phyloP scores from a whole-genome alignment of 345 rosid genomes.

The Populus euphratica region DNA sequence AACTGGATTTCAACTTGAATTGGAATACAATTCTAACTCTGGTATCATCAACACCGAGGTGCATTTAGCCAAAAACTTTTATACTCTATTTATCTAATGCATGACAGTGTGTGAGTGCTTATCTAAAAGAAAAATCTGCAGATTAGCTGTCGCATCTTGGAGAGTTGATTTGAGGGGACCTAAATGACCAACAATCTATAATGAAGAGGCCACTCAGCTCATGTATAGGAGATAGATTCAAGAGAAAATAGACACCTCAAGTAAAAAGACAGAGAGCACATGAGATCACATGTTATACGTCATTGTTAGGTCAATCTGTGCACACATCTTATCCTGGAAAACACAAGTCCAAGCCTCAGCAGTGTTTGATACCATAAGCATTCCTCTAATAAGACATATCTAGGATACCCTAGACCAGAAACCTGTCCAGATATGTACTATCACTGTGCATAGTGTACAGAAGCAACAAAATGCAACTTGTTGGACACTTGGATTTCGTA shows the following conservation, averaged over 20 bases:
- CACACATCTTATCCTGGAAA: neutral
- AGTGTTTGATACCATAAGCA: neutral
- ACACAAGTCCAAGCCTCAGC: neutral
- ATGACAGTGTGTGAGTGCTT: no score
- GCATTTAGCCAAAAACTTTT: no score
- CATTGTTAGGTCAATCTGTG: neutral
- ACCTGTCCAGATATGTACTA: neutral
- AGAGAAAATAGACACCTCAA: neutral
- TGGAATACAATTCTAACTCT: no score
- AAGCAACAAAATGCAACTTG: neutral
- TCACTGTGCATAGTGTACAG: neutral
- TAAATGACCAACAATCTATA: neutral
- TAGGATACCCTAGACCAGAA: neutral
- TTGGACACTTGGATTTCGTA: neutral
- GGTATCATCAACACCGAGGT: no score
- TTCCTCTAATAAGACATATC: neutral
- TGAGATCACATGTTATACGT: neutral
- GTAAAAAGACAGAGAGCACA: neutral
- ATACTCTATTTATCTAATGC: no score
- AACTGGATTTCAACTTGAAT: no score
- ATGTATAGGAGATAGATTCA: neutral
- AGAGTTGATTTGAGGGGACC: neutral
- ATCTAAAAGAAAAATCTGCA: no score
- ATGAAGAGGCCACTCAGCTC: neutral
- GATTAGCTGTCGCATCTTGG: no score